phyloP scores from a whole-genome alignment of 2,329 filamentous ascomycete species.

The Aspergillus puulaauensis region DNA sequence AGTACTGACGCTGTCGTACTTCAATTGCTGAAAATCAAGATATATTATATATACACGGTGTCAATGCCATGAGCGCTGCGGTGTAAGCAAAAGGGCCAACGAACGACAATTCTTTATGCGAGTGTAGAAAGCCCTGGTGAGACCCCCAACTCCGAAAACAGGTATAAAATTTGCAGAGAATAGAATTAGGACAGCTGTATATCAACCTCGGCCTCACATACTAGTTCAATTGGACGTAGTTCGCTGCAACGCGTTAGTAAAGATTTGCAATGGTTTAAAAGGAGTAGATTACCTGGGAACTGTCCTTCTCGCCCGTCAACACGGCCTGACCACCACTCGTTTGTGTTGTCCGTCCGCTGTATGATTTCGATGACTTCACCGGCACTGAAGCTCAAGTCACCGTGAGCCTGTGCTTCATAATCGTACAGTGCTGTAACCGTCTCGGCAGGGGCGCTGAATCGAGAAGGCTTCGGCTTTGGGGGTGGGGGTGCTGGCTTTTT shows the following conservation, averaged over 20 bases:
- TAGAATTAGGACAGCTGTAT: conserved; percentile 12
- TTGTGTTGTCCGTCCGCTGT: conserved; percentile 78
- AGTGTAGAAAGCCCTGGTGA: neutral
- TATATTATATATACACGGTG: conserved; percentile 14
- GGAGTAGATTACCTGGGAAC: conserved; percentile 74
- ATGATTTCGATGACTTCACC: conserved; percentile 91
- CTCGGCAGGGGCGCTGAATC: conserved; percentile 70
- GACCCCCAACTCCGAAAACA: conserved; percentile 8
- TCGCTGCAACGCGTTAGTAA: conserved; percentile 28
- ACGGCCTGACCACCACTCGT: conserved; percentile 95
- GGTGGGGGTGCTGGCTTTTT: conserved; percentile 66
- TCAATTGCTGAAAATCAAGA: neutral
- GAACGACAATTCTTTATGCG: conserved; percentile 3
- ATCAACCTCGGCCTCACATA: neutral
- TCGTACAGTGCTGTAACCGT: conserved; percentile 91
- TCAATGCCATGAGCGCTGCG: conserved; percentile 1
- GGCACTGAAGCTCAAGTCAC: conserved; percentile 84
- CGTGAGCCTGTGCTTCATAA: conserved; percentile 92
- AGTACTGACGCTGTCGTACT: neutral
- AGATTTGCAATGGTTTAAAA: neutral
- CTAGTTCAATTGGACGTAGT: conserved; percentile 39
- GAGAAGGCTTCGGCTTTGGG: conserved; percentile 78
- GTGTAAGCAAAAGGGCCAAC: neutral
- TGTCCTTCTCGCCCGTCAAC: conserved; percentile 79
- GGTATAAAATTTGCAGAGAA: conserved; percentile 6